These are phyloP conservation scores for Flammula alnicola DNA, from an alignment of 1,284 basidiomycete genomes.

Conservation along the genomic window DNA sequence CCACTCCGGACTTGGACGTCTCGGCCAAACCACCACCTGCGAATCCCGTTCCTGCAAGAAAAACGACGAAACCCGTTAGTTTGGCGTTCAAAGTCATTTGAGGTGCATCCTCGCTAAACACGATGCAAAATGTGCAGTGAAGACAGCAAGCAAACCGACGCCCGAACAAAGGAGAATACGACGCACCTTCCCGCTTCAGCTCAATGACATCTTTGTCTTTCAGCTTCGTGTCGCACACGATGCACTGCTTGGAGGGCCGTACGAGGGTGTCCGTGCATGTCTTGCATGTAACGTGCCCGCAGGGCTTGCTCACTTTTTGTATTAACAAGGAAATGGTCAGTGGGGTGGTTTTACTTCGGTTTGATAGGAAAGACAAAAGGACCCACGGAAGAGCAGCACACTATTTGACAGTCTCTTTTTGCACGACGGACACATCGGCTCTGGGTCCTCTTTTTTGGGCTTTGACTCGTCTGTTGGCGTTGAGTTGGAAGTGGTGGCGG, in stretches of 20 bases:
- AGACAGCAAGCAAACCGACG: conserved; percentile 1
- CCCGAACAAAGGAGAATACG: background rate
- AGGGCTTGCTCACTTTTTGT: conserved; percentile 69
- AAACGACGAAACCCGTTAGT: no score
- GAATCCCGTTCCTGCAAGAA: conserved; percentile 91
- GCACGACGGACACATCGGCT: conserved; percentile 89
- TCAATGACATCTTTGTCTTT: conserved; percentile 75
- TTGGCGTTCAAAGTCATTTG: no score
- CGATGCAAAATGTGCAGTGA: no score
- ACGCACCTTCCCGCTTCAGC: conserved; percentile 78
- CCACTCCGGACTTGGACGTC: conserved; percentile 71
- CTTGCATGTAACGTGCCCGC: conserved; percentile 87
- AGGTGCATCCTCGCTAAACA: no score
- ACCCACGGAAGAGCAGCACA: conserved; percentile 70
- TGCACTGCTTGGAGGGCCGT: conserved; percentile 74
- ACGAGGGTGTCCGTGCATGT: conserved; percentile 86
- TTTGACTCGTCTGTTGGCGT: conserved; percentile 33
- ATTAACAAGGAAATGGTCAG: background rate
- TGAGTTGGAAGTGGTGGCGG: conserved; percentile 50
- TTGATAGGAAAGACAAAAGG: background rate
- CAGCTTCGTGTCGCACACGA: conserved; percentile 75
- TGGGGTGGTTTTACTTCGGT: no score
- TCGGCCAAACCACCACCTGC: conserved; percentile 92
- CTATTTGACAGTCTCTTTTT: conserved; percentile 85
- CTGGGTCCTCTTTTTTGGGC: conserved; percentile 52